Evolutionary conservation across 345 rosid species (phyloP).

Genomic region (Carallia brachiata): DNA sequence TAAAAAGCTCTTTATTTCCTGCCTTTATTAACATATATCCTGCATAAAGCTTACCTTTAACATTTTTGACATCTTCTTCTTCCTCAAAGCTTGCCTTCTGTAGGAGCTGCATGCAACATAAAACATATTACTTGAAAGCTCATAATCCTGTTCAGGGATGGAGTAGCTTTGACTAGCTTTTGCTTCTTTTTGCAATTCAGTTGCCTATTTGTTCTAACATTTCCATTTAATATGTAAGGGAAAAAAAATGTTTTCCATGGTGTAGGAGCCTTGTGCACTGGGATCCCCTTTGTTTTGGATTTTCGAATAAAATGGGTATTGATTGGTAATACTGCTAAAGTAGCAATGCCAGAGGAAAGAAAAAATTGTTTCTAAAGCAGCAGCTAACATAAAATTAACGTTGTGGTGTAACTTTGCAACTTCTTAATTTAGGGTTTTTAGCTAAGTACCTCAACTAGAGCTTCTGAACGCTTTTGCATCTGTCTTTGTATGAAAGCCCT

Average conservation of each 20-base stretch:
- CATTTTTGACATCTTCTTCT: slow-evolving; percentile 29
- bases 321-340: not conserved
- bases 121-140: slow-evolving; percentile 14
- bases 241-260: not conserved
- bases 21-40: not conserved
- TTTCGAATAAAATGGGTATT: not conserved
- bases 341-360: not conserved
- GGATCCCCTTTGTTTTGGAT: too few species aligned
- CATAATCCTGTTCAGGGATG: slow-evolving; percentile 1
- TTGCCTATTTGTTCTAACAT: slow-evolving; percentile 1
- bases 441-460: slow-evolving; percentile 66
- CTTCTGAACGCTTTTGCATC: slow-evolving; percentile 68
- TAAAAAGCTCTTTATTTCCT: not conserved
- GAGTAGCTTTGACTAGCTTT: not conserved
- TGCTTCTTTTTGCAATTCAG: slow-evolving; percentile 3
- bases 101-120: slow-evolving; percentile 51
- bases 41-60: slow-evolving; percentile 39
- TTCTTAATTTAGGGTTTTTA: slow-evolving; percentile 11
- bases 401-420: slow-evolving; percentile 12
- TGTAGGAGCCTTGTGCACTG: not conserved
- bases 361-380: not conserved
- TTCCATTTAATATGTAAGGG: slow-evolving; percentile 3
- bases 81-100: slow-evolving; percentile 38
- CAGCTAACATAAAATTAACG: not conserved
- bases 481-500: slow-evolving; percentile 84